Conservation (phyloP, 139 green algal genomes). For the Raphidocelis subcapitata region DNA sequence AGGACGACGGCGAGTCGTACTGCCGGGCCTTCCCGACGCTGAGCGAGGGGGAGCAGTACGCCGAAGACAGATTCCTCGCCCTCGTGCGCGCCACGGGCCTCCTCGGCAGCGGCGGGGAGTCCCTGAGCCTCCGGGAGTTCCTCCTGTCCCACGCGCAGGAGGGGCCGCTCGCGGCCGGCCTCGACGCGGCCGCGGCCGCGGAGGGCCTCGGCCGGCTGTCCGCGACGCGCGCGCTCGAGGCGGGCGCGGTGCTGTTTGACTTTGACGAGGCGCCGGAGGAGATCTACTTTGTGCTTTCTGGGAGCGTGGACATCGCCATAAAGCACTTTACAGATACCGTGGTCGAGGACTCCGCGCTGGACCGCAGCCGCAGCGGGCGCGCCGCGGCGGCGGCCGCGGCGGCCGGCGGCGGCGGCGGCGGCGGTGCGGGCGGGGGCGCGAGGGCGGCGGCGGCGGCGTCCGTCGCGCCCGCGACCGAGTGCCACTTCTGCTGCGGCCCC, state of each 20-base stretch:
- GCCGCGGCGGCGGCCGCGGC: too few relatives aligned
- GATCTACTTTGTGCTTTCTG: constrained; percentile 45
- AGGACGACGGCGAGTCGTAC: not conserved
- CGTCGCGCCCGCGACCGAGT: not conserved
- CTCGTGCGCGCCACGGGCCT: constrained; percentile 27
- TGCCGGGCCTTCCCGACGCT: constrained; percentile 56
- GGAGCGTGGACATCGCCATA: too few relatives aligned
- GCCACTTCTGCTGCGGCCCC: constrained; percentile 19
- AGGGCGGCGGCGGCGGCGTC: too few relatives aligned
- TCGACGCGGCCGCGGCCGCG: not conserved
- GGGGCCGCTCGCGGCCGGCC: not conserved
- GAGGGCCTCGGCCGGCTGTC: not conserved
- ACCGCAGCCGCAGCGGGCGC: too few relatives aligned
- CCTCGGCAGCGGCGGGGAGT: constrained; percentile 4
- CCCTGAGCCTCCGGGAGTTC: constrained; percentile 39
- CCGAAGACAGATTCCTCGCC: constrained; percentile 35
- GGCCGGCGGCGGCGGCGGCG: too few relatives aligned
- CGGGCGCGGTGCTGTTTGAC: constrained; percentile 38
- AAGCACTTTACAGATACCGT: too few relatives aligned
- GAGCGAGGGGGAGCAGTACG: constrained; percentile 50
- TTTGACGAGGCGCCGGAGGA: constrained; percentile 33
- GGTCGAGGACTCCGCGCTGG: too few relatives aligned
- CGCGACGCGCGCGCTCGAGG: not conserved
- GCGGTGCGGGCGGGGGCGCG: too few relatives aligned
- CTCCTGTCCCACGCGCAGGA: constrained; percentile 1